Percentiles rank a stretch among this genome's conserved stretches.
Evolutionary conservation across 176 grass and related monocot species (phyloP).

Genomic region (Rhynchospora pubera): DNA sequence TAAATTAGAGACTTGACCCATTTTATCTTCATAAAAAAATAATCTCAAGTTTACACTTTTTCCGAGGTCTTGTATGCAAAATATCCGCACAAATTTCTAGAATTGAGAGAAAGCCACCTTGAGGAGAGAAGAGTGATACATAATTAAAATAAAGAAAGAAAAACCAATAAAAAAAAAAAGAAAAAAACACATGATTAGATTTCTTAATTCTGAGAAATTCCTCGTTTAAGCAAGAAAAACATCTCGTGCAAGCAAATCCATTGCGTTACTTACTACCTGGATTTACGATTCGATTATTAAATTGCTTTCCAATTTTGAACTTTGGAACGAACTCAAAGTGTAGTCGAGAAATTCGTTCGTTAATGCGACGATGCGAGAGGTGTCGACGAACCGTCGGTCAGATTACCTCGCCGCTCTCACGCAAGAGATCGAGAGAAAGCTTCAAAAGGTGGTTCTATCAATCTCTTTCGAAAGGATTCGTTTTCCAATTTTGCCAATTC

Average conservation of each 20-base stretch:
- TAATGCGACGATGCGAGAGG: slow-evolving; percentile 28
- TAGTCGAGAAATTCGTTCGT: background rate
- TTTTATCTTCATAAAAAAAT: no score
- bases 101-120: background rate
- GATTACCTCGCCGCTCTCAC: slow-evolving; percentile 78
- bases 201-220: background rate
- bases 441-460: slow-evolving; percentile 46
- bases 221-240: background rate
- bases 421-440: slow-evolving; percentile 85
- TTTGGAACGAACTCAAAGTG: background rate
- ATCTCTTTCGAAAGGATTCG: background rate
- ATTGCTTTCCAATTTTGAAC: background rate
- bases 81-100: background rate
- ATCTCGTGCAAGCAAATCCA: background rate
- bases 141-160: no score
- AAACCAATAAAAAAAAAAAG: background rate
- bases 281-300: background rate
- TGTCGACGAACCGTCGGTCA: slow-evolving; percentile 31
- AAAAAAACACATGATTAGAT: background rate
- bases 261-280: background rate
- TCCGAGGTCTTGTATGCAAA: background rate
- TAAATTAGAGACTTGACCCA: no score
- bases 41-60: no score
- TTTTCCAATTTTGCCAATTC: background rate
- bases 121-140: background rate